A percentile compares a stretch with the other conserved stretches of the same genome.
Conservation (phyloP, 345 rosid species). For the Heritiera fomes region DNA sequence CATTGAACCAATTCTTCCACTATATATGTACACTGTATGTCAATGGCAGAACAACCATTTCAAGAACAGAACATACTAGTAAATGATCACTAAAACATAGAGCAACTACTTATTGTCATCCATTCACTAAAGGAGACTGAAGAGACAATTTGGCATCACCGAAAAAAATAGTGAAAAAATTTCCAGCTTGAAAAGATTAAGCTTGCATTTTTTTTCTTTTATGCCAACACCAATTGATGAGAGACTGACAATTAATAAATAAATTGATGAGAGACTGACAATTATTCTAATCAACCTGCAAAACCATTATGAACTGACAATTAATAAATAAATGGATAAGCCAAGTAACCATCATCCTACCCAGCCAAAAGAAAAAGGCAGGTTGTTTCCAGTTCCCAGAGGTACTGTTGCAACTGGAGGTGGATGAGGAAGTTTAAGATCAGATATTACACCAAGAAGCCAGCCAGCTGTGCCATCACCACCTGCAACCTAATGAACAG, state of each 20-base stretch:
- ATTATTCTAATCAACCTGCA: conserved; percentile 9
- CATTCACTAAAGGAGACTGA: not conserved
- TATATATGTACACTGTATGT: not conserved
- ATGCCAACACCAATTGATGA: not conserved
- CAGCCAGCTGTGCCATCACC: conserved; percentile 83
- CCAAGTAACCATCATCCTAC: conserved; percentile 33
- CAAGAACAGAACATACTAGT: not conserved
- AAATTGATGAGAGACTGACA: not conserved
- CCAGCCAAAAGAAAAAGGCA: conserved; percentile 82
- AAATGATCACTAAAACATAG: not conserved
- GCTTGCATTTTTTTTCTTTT: not conserved
- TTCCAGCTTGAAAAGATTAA: not conserved
- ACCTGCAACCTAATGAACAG: conserved; percentile 62
- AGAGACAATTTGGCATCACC: not conserved
- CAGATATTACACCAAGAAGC: conserved; percentile 73
- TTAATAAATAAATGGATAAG: conserved; percentile 6
- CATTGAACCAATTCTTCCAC: conserved; percentile 3
- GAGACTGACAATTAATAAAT: conserved; percentile 3
- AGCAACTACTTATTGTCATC: not conserved
- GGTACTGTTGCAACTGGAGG: conserved; percentile 76
- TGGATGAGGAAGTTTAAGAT: conserved; percentile 67
- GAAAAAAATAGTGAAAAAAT: not conserved
- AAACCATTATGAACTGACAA: not conserved
- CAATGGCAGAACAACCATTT: not conserved
- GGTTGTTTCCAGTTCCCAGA: conserved; percentile 75